Evolutionary conservation across 1,284 basidiomycete species (phyloP).

Genomic region (Boletus smithii): DNA sequence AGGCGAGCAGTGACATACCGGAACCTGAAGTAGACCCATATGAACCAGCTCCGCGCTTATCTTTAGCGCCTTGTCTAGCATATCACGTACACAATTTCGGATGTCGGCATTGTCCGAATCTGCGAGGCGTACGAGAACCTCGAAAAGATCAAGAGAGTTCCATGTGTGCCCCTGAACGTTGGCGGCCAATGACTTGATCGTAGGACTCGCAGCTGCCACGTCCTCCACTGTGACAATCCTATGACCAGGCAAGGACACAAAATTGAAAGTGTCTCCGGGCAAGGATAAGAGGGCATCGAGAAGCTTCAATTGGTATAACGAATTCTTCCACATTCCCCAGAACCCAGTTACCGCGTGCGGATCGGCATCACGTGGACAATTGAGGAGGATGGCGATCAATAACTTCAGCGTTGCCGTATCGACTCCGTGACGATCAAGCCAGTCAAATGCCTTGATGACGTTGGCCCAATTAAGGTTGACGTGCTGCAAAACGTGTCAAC

Average conservation of each 20-base stretch:
- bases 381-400: slow-evolving; percentile 74
- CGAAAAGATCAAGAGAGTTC: slow-evolving; percentile 92
- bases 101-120: slow-evolving; percentile 72
- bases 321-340: slow-evolving; percentile 82
- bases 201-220: slow-evolving; percentile 78
- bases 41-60: slow-evolving; percentile 93
- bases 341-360: slow-evolving; percentile 78
- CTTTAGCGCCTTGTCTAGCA: slow-evolving; percentile 89
- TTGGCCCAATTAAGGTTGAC: slow-evolving; percentile 73
- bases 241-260: slow-evolving; percentile 78
- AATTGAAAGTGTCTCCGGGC: slow-evolving; percentile 87
- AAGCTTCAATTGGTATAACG: slow-evolving; percentile 82
- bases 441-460: slow-evolving; percentile 77
- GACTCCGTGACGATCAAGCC: slow-evolving; percentile 71
- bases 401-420: slow-evolving; percentile 82
- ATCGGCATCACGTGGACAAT: slow-evolving; percentile 65
- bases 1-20: slow-evolving; percentile 44
- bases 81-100: slow-evolving; percentile 74
- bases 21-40: slow-evolving; percentile 89
- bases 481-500: slow-evolving; percentile 42
- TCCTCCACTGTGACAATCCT: slow-evolving; percentile 85
- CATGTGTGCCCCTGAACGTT: slow-evolving; percentile 89
- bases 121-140: slow-evolving; percentile 78
- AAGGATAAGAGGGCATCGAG: slow-evolving; percentile 86
- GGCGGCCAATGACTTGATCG: slow-evolving; percentile 79